Base-by-base conservation (phyloP, 495 filamentous ascomycete genomes). In the Talaromyces stipitatus region DNA sequence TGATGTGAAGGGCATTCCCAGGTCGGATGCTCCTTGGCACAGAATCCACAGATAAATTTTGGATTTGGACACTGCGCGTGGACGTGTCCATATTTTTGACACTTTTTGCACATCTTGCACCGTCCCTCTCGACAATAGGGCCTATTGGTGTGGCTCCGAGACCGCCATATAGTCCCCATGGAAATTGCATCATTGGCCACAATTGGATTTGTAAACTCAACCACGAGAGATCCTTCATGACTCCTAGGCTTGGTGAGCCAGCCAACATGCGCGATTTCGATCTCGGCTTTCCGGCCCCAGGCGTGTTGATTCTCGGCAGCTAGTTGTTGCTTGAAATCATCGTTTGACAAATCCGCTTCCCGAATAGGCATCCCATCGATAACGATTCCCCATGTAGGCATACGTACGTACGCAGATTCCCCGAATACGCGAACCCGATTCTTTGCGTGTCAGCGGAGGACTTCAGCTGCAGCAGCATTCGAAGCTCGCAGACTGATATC, bases 311-410 rank as follows among this genome's bases (percentile, higher is more conserved):
- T 55, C 52, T 33, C 4, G 18, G 52, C 29, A 10, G 22, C n/a
- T 10, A 55, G 22, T 3, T 30, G 52, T 10, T 53, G 48, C 28
- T 58, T 38, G 14, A 36, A 22, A 1, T 38, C 18, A 11, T 48
- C n/a, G n/a, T n/a, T n/a, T n/a, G n/a, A 11, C 18, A 60, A 26
- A n/a, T 58, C 45, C 41, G 59, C 59, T 30, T 53, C 50, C 5
- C 41, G 50, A 23, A 56, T 52, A 7, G 45, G 52, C 16, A 64
- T 46, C 3, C 54, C 43, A 11, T 58, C 32, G 33, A 56, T 54
- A 18, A 64, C 62, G 10, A 64, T 57, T 16, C 62, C 62, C 62
- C 54, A 64, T 16, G 57, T 60, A 5, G 57, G 62, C 27, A 57
- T 30, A 10, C 61, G 60, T 32, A 64, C 45, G 29, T 48, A 45